Evolutionary conservation across 257 asterid genomes (phyloP), one percentile per base, ranked within the genome.

Genomic region (Rauvolfia tetraphylla): DNA sequence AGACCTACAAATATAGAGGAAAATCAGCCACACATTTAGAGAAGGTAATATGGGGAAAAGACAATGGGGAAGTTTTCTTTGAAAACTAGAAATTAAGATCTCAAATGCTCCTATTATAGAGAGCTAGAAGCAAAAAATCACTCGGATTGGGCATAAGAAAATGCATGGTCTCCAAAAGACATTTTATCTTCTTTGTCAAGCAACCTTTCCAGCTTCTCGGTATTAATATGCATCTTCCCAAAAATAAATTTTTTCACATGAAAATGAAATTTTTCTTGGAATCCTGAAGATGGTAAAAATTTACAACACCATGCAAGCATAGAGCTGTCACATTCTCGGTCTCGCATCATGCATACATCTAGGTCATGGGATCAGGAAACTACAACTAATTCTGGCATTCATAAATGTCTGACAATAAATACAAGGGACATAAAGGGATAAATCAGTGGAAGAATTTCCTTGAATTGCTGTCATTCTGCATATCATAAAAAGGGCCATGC

Each of bases 1-100:
- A 80, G 66, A 95, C 97, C 99, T 95, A 89, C 81, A 85, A 71
- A 86, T 68, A 65, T 44, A 67, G 33, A 67, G 29, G 33, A 56
- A 67, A 36, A 65, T 20, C 9, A 20, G 7, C 33, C 70, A 65
- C 23, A 20, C 3, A 25, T 0, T 9, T 34, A 2, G 0, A 20
- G 18, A 65, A 17, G 7, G 29, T 10, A 62, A 5, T 23, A 38
- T 17, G 54, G 53, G 23, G 25, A 0, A 12, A 29, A 71, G 57
- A 31, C 36, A 51, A 18, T 15, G 33, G 38, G 23, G 14, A 73
- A n/a, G 0, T 15, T 54, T 73, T 54, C 23, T 73, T 13, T 7
- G 14, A 33, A 57, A 7, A 38, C 51, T 44, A 73, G 7, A 57
- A 8, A 14, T 38, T 73, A 56, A 73, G 27, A 57, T n/a, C 25